These are phyloP conservation scores for Didymella pinodella DNA, from an alignment of 2,329 filamentous ascomycete species.

Conservation along the genomic window DNA sequence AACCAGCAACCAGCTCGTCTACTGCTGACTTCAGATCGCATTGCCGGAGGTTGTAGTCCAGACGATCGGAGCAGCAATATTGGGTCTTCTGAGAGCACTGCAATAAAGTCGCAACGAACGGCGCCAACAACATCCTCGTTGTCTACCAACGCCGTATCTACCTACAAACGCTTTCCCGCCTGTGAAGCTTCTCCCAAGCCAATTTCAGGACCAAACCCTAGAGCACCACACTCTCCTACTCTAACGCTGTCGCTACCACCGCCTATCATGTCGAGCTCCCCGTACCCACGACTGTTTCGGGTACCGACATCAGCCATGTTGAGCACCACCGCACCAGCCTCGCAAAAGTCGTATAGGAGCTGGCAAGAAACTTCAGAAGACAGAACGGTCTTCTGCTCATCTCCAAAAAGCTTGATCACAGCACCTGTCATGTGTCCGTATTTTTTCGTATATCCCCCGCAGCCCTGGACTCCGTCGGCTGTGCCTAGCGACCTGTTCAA, in stretches of 20 bases:
- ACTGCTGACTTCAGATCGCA: not conserved
- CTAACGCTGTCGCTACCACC: not conserved
- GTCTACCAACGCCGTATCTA: conserved; percentile 1
- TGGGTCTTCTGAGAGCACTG: not conserved
- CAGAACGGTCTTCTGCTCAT: not conserved
- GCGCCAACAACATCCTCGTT: conserved; percentile 8
- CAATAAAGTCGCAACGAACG: not conserved
- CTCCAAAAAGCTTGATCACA: conserved; percentile 11
- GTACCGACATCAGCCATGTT: too few species aligned
- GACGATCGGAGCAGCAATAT: conserved; percentile 1
- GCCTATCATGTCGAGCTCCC: not conserved
- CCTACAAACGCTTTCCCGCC: not conserved
- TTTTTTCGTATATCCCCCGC: conserved; percentile 13
- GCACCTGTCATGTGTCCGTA: conserved; percentile 16
- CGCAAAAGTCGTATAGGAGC: not conserved
- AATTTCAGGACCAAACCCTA: not conserved
- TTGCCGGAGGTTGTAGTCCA: conserved; percentile 13
- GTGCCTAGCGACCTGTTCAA: not conserved
- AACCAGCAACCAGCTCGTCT: not conserved
- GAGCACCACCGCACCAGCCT: not conserved
- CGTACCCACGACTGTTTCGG: not conserved
- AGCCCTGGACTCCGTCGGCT: not conserved
- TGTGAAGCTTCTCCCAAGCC: not conserved
- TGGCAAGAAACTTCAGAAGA: conserved; percentile 10
- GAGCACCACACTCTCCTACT: not conserved